Evolutionary conservation across 257 asterid genomes (phyloP).

Genomic region (Verbena officinalis): DNA sequence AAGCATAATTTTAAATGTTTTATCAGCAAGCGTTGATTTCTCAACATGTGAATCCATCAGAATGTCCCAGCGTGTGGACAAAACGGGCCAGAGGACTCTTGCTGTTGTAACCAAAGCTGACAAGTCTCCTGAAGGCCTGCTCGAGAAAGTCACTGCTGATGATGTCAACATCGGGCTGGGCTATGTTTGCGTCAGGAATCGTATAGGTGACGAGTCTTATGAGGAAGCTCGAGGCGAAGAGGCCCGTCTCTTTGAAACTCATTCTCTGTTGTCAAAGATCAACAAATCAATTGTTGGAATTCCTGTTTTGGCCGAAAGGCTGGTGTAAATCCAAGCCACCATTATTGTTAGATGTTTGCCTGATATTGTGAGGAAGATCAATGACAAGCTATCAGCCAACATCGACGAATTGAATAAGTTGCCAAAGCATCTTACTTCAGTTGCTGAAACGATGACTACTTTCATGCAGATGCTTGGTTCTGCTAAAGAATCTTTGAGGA

Average conservation of each 20-base stretch:
- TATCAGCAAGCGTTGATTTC: constrained; percentile 31
- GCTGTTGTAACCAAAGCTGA: constrained; percentile 37
- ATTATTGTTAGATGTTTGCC: constrained; percentile 36
- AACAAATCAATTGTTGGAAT: constrained; percentile 37
- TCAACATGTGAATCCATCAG: constrained; percentile 24
- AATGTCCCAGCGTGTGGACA: constrained; percentile 33
- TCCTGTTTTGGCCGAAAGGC: constrained; percentile 39
- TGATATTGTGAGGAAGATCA: constrained; percentile 36
- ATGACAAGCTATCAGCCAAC: constrained; percentile 26
- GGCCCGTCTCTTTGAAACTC: constrained; percentile 31
- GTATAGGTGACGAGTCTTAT: constrained; percentile 29
- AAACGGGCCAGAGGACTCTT: constrained; percentile 31
- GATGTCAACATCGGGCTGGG: constrained; percentile 39
- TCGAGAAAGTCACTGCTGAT: constrained; percentile 29
- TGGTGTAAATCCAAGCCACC: constrained; percentile 40
- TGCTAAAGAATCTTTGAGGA: constrained; percentile 33
- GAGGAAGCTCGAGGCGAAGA: constrained; percentile 36
- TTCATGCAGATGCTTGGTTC: constrained; percentile 33
- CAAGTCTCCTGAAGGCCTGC: constrained; percentile 26
- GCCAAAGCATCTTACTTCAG: constrained; percentile 29
- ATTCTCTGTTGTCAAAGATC: constrained; percentile 33
- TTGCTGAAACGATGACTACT: constrained; percentile 33
- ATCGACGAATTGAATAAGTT: constrained; percentile 30
- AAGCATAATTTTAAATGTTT: constrained; percentile 31
- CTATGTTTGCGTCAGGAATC: constrained; percentile 34